Base-by-base conservation (phyloP, 768 basidiomycete species). In the Termitomyces sp. region DNA sequence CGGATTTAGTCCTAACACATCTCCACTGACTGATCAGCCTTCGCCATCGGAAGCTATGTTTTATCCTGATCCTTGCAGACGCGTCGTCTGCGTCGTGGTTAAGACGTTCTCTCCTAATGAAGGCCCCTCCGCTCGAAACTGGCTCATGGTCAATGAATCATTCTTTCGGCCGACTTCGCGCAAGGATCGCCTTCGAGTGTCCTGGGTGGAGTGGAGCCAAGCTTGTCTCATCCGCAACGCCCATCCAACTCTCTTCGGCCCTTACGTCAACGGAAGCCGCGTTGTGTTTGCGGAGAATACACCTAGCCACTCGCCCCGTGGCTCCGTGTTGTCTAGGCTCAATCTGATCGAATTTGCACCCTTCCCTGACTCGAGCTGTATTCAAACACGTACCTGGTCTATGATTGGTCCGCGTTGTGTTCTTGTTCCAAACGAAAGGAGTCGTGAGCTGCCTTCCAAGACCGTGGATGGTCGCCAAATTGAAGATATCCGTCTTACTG, bases 181-280 rank as follows among this genome's bases (percentile, higher is more conserved):
- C 27, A 74, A 68, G 43, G 79, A 82, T 57, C 75, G 74, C 49
- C 70, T 70, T 44, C 63, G 65, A 37, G 75, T 85, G 32, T 74
- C 79, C 12, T 86, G 84, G 84, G 73, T 71, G 59, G 75, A 79
- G 41, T 86, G 83, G 84, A 76, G 76, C 52, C 77, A 79, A 56
- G 73, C 76, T 63, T 79, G 76, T 65, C 68, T 79, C 57, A 74
- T 81, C 64, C 76, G 75, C 51, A 74, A 78, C 50, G 61, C 79
- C 26, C 65, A 70, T 18, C 62, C 66, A 24, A 65, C 65, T 14
- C 69, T 76, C n/a, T 65, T 68, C 36, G 73, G 71, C 9, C 78
- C 79, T 13, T 73, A 75, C 56, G 67, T 78, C 44, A 71, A 79
- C 50, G 80, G 80, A n/a, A 78, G 69, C 32, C 76, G 77, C 10